phyloP scores from a whole-genome alignment of 2,329 filamentous ascomycete genomes.

The Cladophialophora carrionii region DNA sequence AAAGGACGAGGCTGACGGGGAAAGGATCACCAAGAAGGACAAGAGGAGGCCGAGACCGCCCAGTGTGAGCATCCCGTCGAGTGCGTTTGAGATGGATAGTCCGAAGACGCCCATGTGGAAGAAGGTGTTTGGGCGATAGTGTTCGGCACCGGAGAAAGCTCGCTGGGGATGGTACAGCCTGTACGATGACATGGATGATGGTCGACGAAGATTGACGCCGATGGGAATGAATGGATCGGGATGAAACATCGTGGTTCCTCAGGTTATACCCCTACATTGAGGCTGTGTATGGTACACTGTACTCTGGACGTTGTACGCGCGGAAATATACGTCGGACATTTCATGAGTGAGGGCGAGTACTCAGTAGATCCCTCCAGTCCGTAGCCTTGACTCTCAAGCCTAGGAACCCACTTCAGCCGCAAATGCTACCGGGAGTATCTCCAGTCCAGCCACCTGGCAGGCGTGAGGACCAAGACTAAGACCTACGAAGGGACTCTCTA shows the following conservation, averaged over 20 bases:
- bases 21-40: constrained; percentile 8
- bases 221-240: not conserved
- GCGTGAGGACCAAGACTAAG: not conserved
- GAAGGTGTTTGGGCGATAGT: constrained; percentile 34
- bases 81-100: constrained; percentile 30
- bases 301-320: not conserved
- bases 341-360: not conserved
- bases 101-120: constrained; percentile 36
- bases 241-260: not conserved
- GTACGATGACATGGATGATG: constrained; percentile 4
- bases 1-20: not conserved
- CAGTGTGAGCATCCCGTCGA: constrained; percentile 25
- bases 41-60: constrained; percentile 24
- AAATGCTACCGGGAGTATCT: not conserved
- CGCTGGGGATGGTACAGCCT: not conserved
- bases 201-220: not conserved
- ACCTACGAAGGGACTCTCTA: no score
- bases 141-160: not conserved
- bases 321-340: not conserved
- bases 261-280: not conserved
- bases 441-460: not conserved
- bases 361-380: not conserved
- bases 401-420: not conserved
- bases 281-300: not conserved
- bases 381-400: not conserved